Evolutionary conservation across 139 green algal species (phyloP).

Genomic region (Choricystis sp.): DNA sequence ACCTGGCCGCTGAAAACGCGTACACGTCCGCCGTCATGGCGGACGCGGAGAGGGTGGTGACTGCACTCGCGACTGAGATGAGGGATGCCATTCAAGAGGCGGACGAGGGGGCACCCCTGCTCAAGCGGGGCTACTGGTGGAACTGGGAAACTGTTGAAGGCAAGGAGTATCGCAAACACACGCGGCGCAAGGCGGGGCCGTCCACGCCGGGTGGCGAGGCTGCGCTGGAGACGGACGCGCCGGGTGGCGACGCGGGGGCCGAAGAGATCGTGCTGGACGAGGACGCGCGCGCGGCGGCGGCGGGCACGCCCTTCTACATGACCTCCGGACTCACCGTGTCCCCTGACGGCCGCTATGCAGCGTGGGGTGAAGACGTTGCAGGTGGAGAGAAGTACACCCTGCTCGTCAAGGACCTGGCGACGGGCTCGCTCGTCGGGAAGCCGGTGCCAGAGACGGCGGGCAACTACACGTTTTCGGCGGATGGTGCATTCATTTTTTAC

Average conservation of each 20-base stretch:
- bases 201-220: too few species aligned
- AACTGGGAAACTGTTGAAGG: slow-evolving; percentile 62
- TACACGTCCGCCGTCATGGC: slow-evolving; percentile 56
- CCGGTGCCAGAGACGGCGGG: slow-evolving; percentile 42
- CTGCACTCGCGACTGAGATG: slow-evolving; percentile 74
- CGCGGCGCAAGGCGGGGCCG: slow-evolving; percentile 36
- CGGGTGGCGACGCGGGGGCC: slow-evolving; percentile 20
- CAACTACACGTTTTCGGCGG: slow-evolving; percentile 31
- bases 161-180: slow-evolving; percentile 60
- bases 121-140: slow-evolving; percentile 53
- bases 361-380: slow-evolving; percentile 52
- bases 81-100: slow-evolving; percentile 65
- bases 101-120: slow-evolving; percentile 35
- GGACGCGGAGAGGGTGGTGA: slow-evolving; percentile 60
- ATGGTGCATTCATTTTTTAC: slow-evolving; percentile 55
- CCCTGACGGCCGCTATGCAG: slow-evolving; percentile 47
- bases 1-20: slow-evolving; percentile 45
- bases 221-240: slow-evolving; percentile 16
- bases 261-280: slow-evolving; percentile 54
- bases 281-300: slow-evolving; percentile 36
- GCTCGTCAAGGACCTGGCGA: slow-evolving; percentile 48
- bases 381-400: slow-evolving; percentile 71
- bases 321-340: slow-evolving; percentile 7
- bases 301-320: slow-evolving; percentile 37
- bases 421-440: slow-evolving; percentile 19